These are phyloP conservation scores for Avena atlantica DNA, from an alignment of 176 grass and related monocot species.

Conservation along the genomic window DNA sequence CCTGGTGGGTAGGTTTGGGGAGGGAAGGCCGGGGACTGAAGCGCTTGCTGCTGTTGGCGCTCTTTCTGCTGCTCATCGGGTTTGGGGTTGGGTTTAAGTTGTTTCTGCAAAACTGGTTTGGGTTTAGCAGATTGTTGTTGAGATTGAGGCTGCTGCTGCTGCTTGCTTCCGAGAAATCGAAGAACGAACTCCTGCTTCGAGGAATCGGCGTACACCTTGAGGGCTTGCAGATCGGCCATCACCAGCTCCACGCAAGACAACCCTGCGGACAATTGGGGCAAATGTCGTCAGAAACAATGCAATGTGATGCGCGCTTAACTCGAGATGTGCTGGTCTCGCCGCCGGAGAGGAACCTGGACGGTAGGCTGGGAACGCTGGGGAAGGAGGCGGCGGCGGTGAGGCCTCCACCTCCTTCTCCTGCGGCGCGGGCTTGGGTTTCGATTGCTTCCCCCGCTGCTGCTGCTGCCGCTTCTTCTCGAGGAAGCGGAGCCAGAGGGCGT, in stretches of 20 bases:
- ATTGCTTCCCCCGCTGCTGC: slow-evolving; percentile 28
- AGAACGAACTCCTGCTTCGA: slow-evolving; percentile 32
- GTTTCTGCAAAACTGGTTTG: slow-evolving; percentile 16
- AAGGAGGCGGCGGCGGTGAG: not conserved
- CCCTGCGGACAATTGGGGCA: slow-evolving; percentile 25
- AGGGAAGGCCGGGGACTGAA: slow-evolving; percentile 50
- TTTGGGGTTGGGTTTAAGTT: slow-evolving; percentile 10
- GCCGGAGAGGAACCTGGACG: slow-evolving; percentile 48
- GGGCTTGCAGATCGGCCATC: slow-evolving; percentile 82
- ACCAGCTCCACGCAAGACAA: slow-evolving; percentile 74
- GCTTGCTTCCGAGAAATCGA: slow-evolving; percentile 39
- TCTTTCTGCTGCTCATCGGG: slow-evolving; percentile 19
- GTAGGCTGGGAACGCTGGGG: slow-evolving; percentile 57
- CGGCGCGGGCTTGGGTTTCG: slow-evolving; percentile 15
- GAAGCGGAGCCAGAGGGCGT: slow-evolving; percentile 83
- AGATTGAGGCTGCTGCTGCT: slow-evolving; percentile 17
- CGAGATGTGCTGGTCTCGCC: slow-evolving; percentile 8
- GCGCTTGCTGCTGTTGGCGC: slow-evolving; percentile 30
- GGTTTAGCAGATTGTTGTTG: slow-evolving; percentile 32
- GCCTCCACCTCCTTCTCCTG: not conserved
- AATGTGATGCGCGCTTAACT: slow-evolving; percentile 24
- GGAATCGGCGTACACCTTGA: slow-evolving; percentile 72
- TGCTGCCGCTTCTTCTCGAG: slow-evolving; percentile 66
- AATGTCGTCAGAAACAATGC: slow-evolving; percentile 29
- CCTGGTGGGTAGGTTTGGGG: slow-evolving; percentile 44